Percentiles rank a stretch among this genome's conserved stretches.
Evolutionary conservation across 2,329 filamentous ascomycete species (phyloP).

Genomic region (Trichoderma pleuroti): DNA sequence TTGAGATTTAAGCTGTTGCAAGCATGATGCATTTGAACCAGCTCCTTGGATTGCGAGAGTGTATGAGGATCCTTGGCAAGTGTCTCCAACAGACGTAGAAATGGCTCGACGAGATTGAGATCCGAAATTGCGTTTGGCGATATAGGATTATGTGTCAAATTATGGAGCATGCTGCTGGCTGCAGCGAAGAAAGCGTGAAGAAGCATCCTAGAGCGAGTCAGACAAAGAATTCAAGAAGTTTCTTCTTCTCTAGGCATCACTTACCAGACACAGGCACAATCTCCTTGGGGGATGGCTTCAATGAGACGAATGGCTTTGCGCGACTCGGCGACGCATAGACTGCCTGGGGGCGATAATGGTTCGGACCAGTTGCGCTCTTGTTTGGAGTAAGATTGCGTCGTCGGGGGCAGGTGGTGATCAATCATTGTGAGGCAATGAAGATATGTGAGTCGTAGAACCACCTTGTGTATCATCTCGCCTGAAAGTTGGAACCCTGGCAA

Average conservation of each 20-base stretch:
- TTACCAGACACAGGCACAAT: constrained; percentile 11
- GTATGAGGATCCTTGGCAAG: not conserved
- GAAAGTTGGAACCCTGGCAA: not conserved
- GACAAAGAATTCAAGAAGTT: not conserved
- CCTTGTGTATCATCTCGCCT: constrained; percentile 6
- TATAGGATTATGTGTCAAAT: not conserved
- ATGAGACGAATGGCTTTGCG: constrained; percentile 3
- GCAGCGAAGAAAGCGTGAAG: constrained; percentile 8
- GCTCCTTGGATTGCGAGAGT: not conserved
- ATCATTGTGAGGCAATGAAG: constrained; percentile 7
- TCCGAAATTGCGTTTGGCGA: not conserved
- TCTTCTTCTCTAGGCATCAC: not conserved
- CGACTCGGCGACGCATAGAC: not conserved
- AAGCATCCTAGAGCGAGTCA: not conserved
- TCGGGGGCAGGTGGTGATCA: not conserved
- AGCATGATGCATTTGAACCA: not conserved
- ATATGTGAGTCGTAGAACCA: constrained; percentile 8
- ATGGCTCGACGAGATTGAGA: not conserved
- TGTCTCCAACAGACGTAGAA: not conserved
- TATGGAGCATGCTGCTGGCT: not conserved
- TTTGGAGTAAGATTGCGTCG: not conserved
- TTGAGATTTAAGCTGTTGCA: not conserved
- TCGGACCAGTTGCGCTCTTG: not conserved
- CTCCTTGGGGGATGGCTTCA: not conserved
- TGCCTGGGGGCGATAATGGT: not conserved